A percentile compares a stretch with the other conserved stretches of the same genome.
phyloP scores from a whole-genome alignment of 2,329 filamentous ascomycete genomes.

The Cladosporium sp. region DNA sequence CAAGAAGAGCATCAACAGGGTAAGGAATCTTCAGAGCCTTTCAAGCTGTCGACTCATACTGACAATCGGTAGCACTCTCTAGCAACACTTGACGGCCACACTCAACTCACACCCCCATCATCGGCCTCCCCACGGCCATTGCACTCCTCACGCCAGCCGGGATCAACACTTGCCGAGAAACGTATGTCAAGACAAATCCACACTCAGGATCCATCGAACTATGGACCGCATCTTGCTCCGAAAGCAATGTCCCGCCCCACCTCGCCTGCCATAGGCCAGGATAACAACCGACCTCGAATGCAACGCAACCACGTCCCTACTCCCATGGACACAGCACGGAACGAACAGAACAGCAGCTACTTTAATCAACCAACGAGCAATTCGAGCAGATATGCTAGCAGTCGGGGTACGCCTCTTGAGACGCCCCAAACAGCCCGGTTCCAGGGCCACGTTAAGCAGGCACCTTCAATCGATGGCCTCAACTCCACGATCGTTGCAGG shows the following conservation, averaged over 20 bases:
- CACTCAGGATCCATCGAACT: constrained; percentile 35
- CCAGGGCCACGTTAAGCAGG: constrained; percentile 72
- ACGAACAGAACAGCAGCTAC: constrained; percentile 54
- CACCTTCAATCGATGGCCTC: constrained; percentile 81
- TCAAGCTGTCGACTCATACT: constrained; percentile 22
- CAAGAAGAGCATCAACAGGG: constrained; percentile 74
- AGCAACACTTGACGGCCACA: constrained; percentile 71
- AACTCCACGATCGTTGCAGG: constrained; percentile 66
- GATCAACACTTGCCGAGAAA: constrained; percentile 51
- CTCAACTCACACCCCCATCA: constrained; percentile 60
- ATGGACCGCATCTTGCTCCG: constrained; percentile 43
- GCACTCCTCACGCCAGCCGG: constrained; percentile 53
- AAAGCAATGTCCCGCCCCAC: constrained; percentile 68
- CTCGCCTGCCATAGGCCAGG: constrained; percentile 68
- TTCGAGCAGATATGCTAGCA: constrained; percentile 46
- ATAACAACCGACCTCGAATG: constrained; percentile 50
- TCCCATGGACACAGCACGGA: constrained; percentile 56
- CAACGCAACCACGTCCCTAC: constrained; percentile 57
- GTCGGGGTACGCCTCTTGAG: constrained; percentile 61
- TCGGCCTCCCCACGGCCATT: constrained; percentile 66
- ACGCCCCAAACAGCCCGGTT: constrained; percentile 63
- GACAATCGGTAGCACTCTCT: constrained; percentile 70
- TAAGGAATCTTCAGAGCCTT: constrained; percentile 49
- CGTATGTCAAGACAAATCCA: constrained; percentile 51
- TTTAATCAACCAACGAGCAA: constrained; percentile 53